Percentiles rank a stretch among this genome's conserved stretches.
Evolutionary conservation across 129 eudicot genomes (phyloP).

Genomic region (Centaurea solstitialis): DNA sequence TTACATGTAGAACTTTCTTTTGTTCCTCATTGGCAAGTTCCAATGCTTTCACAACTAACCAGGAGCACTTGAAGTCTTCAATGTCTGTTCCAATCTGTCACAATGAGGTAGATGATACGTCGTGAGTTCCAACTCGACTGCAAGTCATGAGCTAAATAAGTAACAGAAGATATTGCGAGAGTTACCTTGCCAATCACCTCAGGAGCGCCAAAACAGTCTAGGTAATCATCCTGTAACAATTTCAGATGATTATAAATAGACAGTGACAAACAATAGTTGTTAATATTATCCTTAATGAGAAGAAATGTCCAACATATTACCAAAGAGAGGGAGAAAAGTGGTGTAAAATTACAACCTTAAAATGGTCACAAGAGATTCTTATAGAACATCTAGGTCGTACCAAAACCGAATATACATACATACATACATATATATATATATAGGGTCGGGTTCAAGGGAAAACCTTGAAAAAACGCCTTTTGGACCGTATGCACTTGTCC

Average conservation of each 20-base stretch:
- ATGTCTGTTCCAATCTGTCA: constrained; percentile 83
- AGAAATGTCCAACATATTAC: not conserved
- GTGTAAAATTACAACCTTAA: not conserved
- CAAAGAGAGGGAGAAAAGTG: not conserved
- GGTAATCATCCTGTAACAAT: constrained; percentile 71
- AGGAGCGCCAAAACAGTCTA: constrained; percentile 86
- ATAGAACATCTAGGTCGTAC: too few relatives aligned
- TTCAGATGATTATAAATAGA: constrained; percentile 5
- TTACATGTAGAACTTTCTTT: constrained; percentile 66
- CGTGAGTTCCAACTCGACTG: constrained; percentile 7
- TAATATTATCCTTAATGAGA: not conserved
- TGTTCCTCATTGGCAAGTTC: constrained; percentile 74
- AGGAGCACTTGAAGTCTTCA: constrained; percentile 92
- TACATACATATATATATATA: too few relatives aligned
- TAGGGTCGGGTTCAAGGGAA: too few relatives aligned
- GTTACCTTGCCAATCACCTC: constrained; percentile 89
- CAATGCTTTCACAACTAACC: constrained; percentile 87
- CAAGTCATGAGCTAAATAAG: not conserved
- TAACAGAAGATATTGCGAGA: not conserved
- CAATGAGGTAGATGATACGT: constrained; percentile 13
- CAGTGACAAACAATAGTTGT: not conserved
- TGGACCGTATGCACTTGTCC: too few relatives aligned
- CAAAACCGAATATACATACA: too few relatives aligned
- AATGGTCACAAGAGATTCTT: not conserved
- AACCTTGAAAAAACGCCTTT: too few relatives aligned